These are phyloP conservation scores for Chlorella vulgaris DNA, from an alignment of 139 green algal genomes.

Conservation along the genomic window DNA sequence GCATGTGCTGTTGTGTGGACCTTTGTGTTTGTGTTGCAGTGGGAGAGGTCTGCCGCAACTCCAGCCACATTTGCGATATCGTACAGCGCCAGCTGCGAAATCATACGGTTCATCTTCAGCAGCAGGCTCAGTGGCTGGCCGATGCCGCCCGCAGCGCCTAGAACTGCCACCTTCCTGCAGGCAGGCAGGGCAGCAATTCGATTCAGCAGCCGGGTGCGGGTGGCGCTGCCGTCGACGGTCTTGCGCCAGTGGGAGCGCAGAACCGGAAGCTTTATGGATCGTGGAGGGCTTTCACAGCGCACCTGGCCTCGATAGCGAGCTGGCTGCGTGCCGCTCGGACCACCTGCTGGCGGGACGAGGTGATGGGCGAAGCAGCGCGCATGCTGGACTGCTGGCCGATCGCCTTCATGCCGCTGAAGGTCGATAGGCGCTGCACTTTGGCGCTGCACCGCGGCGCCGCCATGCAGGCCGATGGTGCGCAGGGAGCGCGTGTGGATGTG, in stretches of 20 bases:
- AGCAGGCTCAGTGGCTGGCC: constrained; percentile 95
- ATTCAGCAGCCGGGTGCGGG: too few species aligned
- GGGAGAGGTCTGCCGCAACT: constrained; percentile 92
- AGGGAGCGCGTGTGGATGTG: background rate
- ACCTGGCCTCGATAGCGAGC: constrained; percentile 9
- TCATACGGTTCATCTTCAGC: constrained; percentile 80
- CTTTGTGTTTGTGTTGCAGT: constrained; percentile 88
- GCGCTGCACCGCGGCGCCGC: background rate
- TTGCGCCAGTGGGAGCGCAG: too few species aligned
- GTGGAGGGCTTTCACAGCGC: background rate
- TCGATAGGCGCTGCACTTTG: background rate
- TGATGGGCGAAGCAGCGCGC: background rate
- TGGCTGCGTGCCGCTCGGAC: constrained; percentile 5
- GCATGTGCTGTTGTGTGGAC: constrained; percentile 32
- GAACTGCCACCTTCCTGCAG: constrained; percentile 89
- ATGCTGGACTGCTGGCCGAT: background rate
- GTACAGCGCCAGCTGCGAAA: constrained; percentile 87
- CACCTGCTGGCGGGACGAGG: background rate
- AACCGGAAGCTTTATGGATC: too few species aligned
- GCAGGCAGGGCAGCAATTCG: too few species aligned
- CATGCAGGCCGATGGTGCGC: background rate
- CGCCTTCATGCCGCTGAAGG: constrained; percentile 2
- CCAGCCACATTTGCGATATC: constrained; percentile 89
- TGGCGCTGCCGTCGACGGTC: too few species aligned
- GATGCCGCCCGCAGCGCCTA: constrained; percentile 96